Base-by-base conservation (phyloP, 2,329 filamentous ascomycete species). In the Xylariomycetidae sp. region DNA sequence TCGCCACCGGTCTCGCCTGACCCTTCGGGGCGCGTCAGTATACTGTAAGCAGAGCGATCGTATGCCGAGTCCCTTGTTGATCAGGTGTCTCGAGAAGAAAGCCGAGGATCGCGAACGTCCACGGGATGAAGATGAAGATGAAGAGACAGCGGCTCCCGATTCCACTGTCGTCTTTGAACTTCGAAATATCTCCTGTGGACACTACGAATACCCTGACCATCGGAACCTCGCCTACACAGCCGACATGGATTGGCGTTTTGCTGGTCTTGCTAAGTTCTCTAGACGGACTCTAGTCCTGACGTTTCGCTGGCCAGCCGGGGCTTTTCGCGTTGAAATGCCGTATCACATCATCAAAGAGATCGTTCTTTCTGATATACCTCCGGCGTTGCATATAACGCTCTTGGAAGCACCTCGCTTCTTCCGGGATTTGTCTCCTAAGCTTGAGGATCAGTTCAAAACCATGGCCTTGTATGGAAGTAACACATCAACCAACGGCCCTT, bases 391-490 rank as follows among this genome's bases (percentile, higher is more conserved):
- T 0, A 45, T 81, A 3, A 70, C 74, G 0, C 64, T 82, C 7
- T 59, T 49, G 14, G 65, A 70, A 18, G 63, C 73, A 2, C 75
- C 75, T 0, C 61, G 62, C 2, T 69, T 76, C 32, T 76, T 73
- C 33, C 45, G 50, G n/a, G n/a, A n/a, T n/a, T n/a, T n/a, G n/a
- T n/a, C n/a, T n/a, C n/a, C n/a, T n/a, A n/a, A 40, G 27, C 12
- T 22, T 62, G 9, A 31, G 38, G 2, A 30, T 49, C 6, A 29
- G 33, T 6, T 13, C 1, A 30, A 38, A 16, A 30, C 31, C 16
- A 18, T 20, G 25, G 27, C 31, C 36, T 9, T n/a, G n/a, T n/a
- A n/a, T n/a, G n/a, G n/a, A n/a, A n/a, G n/a, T n/a, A n/a, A n/a
- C n/a, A n/a, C n/a, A n/a, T n/a, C n/a, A n/a, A 26, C 29, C 33